Conservation (phyloP, 139 green algal species). For the Micractinium conductrix region DNA sequence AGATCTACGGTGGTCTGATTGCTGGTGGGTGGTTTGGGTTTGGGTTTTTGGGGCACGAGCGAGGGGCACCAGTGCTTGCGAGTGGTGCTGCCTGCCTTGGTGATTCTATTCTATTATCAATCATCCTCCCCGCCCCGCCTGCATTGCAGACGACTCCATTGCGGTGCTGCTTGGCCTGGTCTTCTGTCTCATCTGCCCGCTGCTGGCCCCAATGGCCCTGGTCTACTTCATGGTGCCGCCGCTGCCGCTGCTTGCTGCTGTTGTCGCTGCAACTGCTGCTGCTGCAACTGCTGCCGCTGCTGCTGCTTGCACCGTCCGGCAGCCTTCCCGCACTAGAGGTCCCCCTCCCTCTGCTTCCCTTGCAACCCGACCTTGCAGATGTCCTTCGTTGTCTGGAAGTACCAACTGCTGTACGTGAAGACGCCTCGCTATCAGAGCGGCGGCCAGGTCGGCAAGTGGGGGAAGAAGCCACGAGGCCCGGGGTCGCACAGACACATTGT, state of each 20-base stretch:
- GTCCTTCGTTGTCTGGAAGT: slow-evolving; percentile 30
- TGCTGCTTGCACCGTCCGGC: neutral
- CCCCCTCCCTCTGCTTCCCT: neutral
- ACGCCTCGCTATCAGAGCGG: slow-evolving; percentile 7
- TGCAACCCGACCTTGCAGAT: neutral
- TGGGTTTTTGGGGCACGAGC: neutral
- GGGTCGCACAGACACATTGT: neutral
- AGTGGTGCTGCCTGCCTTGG: neutral
- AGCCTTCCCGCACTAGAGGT: neutral
- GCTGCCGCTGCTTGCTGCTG: neutral
- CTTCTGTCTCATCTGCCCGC: slow-evolving; percentile 76
- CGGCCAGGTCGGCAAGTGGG: neutral
- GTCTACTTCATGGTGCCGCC: slow-evolving; percentile 70
- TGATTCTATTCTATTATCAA: neutral
- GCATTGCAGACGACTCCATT: neutral
- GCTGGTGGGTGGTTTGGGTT: neutral
- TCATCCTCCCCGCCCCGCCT: neutral
- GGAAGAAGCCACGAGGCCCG: neutral
- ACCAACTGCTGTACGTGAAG: slow-evolving; percentile 48
- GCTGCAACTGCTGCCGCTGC: too few species aligned
- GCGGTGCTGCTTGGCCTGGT: slow-evolving; percentile 15
- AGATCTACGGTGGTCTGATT: slow-evolving; percentile 55
- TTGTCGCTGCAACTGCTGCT: slow-evolving; percentile 15
- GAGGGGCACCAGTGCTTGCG: neutral
- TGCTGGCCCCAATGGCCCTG: slow-evolving; percentile 71